phyloP scores from a whole-genome alignment of 345 rosid genomes.

The Arabis hirsuta region DNA sequence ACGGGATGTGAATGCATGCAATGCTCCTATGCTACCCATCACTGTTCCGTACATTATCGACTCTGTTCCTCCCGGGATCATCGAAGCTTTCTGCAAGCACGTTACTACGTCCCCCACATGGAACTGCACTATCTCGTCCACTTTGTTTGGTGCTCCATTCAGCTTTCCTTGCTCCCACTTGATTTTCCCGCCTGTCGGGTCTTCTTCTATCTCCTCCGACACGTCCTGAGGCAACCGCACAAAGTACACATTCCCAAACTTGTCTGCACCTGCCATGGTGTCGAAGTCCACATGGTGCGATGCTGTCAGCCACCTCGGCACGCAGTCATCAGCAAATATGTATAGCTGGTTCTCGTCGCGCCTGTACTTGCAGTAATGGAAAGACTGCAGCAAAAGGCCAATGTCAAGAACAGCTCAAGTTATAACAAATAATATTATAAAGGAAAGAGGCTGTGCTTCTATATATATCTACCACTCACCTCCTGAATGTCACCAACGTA shows the following conservation, averaged over 20 bases:
- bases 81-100: constrained; percentile 84
- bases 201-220: constrained; percentile 97
- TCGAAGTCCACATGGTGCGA: constrained; percentile 89
- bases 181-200: constrained; percentile 95
- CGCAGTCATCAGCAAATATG: constrained; percentile 92
- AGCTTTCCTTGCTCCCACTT: constrained; percentile 99
- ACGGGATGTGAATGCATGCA: constrained; percentile 90
- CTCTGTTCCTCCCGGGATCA: constrained; percentile 95
- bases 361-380: constrained; percentile 98
- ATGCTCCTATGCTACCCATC: constrained; percentile 93
- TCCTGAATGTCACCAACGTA: constrained; percentile 97
- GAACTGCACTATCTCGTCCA: constrained; percentile 95
- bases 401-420: background rate
- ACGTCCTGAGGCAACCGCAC: constrained; percentile 90
- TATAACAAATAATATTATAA: background rate
- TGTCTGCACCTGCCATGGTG: constrained; percentile 96
- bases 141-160: constrained; percentile 96
- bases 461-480: constrained; percentile 55
- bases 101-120: constrained; percentile 88
- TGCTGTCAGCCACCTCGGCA: constrained; percentile 98
- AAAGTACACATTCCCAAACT: constrained; percentile 91
- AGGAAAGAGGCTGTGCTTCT: background rate
- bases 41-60: constrained; percentile 88
- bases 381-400: constrained; percentile 61
- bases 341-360: constrained; percentile 97